A percentile compares a stretch with the other conserved stretches of the same genome.
Conservation (phyloP, 176 grass and related monocot species). For the Areca catechu region DNA sequence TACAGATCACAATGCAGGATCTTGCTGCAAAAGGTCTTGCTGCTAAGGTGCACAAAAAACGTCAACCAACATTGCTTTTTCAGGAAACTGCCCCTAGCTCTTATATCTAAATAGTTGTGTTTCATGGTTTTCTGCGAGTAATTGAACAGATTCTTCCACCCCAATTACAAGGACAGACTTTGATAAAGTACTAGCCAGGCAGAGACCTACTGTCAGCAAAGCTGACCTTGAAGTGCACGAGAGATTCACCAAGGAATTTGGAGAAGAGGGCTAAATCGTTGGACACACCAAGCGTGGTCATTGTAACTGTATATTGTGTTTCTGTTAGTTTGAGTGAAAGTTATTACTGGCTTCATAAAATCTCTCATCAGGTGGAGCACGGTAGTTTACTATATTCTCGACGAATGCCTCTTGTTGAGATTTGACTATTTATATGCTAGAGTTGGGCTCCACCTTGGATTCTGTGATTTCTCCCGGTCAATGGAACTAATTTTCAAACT, state of each 20-base stretch:
- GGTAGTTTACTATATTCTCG: background rate
- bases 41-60: conserved; percentile 39
- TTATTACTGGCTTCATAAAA: conserved; percentile 15
- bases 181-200: conserved; percentile 66
- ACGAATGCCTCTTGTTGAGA: too few species aligned
- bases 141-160: conserved; percentile 67
- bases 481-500: too few species aligned
- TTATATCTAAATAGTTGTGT: background rate
- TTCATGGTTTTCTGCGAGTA: background rate
- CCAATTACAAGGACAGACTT: conserved; percentile 74
- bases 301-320: conserved; percentile 30
- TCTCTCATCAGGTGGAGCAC: conserved; percentile 8
- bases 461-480: too few species aligned
- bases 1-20: conserved; percentile 88
- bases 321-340: conserved; percentile 11
- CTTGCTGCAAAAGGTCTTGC: conserved; percentile 72
- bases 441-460: too few species aligned
- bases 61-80: too few species aligned
- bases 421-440: too few species aligned
- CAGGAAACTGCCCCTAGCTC: background rate
- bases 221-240: conserved; percentile 91
- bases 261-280: conserved; percentile 75
- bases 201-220: conserved; percentile 86
- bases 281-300: background rate
- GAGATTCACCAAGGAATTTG: conserved; percentile 95